Base-by-base conservation (phyloP, 257 asterid genomes). In the Solanum boliviense region DNA sequence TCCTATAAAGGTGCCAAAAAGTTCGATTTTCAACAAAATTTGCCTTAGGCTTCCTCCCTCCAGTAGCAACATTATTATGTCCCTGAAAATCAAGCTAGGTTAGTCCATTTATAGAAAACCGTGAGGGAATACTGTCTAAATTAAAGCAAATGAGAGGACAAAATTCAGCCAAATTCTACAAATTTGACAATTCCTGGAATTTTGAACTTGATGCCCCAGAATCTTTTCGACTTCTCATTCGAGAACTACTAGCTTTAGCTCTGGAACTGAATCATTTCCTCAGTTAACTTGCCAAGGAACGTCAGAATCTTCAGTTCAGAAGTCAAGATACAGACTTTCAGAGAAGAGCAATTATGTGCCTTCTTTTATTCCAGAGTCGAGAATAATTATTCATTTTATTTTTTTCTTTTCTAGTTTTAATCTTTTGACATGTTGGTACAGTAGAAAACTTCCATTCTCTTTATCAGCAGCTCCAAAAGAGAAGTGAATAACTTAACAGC, bases 11-110 rank as follows among this genome's bases (percentile, higher is more conserved):
- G 88, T 97, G 99, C 99, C 93, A 97, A 94, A 95, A 97, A 31
- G 99, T 97, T 52, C 99, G 99, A 85, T 96, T 89, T 92, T 97
- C 99, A 52, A 95, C 99, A 92, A 96, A 97, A 91, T 97, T 97
- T 83, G 98, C 91, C 94, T 97, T 97, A 31, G 99, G 98, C 91
- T 97, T 97, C 86, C 95, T 92, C 83, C 91, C 91, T 88, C 99
- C 98, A 38, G 93, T 82, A 39, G 93, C 87, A 83, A 39, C 91
- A 89, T 92, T 91, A 86, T 89, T 87, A 86, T 56, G 87, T 90
- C 92, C 92, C 98, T 94, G 93, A 39, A 86, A 52, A 89, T 89
- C 90, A 83, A 78, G 74, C 73, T 46, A 62, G 86, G 67, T 91
- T 86, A 84, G 88, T 88, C 75, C 84, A 78, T 35, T 85, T 74